Percentiles rank a stretch among this genome's conserved stretches.
Evolutionary conservation across 495 filamentous ascomycete species (phyloP).

Genomic region (Pyrenopolyporus hunteri): DNA sequence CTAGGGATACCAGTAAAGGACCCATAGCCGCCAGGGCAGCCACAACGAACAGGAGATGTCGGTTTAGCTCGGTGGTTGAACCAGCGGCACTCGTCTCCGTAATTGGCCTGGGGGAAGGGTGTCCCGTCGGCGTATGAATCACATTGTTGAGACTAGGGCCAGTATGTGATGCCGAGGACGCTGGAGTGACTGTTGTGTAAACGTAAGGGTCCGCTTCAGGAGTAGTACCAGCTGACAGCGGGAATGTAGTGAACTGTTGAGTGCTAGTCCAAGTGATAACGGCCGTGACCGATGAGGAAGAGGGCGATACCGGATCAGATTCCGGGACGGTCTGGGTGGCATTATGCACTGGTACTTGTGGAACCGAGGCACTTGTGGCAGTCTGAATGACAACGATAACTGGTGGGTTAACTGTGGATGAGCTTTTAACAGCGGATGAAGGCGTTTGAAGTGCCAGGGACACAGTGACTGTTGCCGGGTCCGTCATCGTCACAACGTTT

Average conservation of each 20-base stretch:
- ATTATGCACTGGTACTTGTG: conserved; percentile 11
- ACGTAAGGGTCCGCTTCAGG: conserved; percentile 6
- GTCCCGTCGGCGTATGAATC: conserved; percentile 14
- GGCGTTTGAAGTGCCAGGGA: conserved; percentile 2
- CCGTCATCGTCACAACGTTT: conserved; percentile 1
- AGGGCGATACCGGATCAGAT: background rate
- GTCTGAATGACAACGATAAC: conserved; percentile 8
- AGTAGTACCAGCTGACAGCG: background rate
- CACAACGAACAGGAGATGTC: background rate
- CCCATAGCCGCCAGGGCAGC: background rate
- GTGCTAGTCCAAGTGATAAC: background rate
- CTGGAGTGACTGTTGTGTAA: conserved; percentile 18
- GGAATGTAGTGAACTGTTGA: background rate
- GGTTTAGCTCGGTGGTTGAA: background rate
- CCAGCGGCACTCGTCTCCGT: conserved; percentile 6
- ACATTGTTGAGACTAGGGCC: background rate
- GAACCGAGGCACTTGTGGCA: conserved; percentile 2
- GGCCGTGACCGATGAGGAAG: background rate
- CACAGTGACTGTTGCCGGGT: conserved; percentile 17
- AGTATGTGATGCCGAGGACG: conserved; percentile 2
- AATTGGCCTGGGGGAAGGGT: conserved; percentile 15
- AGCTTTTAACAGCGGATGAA: background rate
- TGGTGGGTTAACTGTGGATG: background rate
- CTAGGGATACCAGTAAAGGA: background rate
- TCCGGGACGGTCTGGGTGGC: conserved; percentile 17